phyloP scores from a whole-genome alignment of 2,329 filamentous ascomycete genomes.

The Fusarium sp. region DNA sequence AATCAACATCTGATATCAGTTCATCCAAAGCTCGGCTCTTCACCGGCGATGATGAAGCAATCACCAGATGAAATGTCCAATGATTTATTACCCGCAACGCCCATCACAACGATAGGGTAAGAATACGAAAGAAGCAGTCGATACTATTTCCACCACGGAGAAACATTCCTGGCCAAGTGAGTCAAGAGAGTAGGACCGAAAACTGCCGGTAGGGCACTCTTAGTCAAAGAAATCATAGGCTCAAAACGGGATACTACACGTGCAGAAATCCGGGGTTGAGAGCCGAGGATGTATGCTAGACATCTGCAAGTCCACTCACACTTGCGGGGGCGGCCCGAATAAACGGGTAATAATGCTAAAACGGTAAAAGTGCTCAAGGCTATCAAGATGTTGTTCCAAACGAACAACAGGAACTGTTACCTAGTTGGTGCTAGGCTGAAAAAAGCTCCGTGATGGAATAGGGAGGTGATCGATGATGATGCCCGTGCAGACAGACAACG shows the following conservation, averaged over 20 bases:
- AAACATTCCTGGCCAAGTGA: neutral
- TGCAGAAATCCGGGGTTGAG: neutral
- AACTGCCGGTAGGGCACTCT: neutral
- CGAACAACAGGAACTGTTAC: neutral
- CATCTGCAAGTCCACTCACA: neutral
- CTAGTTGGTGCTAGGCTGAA: neutral
- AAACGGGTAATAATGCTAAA: neutral
- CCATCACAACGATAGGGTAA: no score
- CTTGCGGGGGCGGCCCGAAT: conserved; percentile 25
- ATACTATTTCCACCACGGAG: neutral
- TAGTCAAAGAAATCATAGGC: neutral
- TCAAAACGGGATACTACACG: neutral
- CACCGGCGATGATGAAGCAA: neutral
- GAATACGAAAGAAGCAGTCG: neutral
- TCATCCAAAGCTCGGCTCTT: neutral
- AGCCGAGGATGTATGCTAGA: neutral
- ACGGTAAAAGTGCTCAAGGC: neutral
- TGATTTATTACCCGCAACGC: fast-evolving
- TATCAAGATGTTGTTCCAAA: neutral
- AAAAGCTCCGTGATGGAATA: conserved; percentile 6
- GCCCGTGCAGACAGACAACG: neutral
- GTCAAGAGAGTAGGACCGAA: conserved; percentile 10
- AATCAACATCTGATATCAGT: neutral
- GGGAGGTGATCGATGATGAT: conserved; percentile 1
- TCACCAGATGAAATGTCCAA: neutral